Evolutionary conservation across 2,329 filamentous ascomycete genomes (phyloP).

Genomic region (Epichloe baconii): DNA sequence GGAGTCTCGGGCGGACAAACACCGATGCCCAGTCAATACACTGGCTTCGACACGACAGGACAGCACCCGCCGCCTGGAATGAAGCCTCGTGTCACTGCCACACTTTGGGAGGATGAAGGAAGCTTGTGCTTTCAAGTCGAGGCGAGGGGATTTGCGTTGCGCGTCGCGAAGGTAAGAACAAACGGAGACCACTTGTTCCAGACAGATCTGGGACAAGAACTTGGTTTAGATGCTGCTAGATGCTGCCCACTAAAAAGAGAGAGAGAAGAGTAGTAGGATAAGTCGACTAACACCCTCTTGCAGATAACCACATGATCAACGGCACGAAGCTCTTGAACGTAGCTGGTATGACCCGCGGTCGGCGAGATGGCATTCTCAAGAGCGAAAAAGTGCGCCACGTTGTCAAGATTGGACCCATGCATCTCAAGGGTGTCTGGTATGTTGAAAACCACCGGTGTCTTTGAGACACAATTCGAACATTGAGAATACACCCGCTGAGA

Average conservation of each 20-base stretch:
- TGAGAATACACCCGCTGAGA: constrained; percentile 11
- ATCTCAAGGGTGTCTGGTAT: constrained; percentile 93
- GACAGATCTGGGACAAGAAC: constrained; percentile 37
- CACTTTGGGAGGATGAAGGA: constrained; percentile 95
- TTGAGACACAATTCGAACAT: constrained; percentile 7
- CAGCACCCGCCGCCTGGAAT: constrained; percentile 86
- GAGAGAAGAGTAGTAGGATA: background rate
- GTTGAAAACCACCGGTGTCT: constrained; percentile 20
- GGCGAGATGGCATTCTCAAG: constrained; percentile 91
- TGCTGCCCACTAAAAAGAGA: too few species aligned
- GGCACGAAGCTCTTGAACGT: constrained; percentile 95
- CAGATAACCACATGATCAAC: constrained; percentile 99
- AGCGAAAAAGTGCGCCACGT: constrained; percentile 95
- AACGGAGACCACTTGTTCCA: constrained; percentile 21
- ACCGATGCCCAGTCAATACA: constrained; percentile 42
- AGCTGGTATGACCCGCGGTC: constrained; percentile 92
- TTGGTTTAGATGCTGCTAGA: too few species aligned
- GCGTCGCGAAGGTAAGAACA: constrained; percentile 62
- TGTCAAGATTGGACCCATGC: constrained; percentile 98
- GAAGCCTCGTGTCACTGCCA: constrained; percentile 93
- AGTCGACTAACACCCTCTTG: background rate
- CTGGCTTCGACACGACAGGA: constrained; percentile 67
- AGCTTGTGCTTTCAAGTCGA: constrained; percentile 97
- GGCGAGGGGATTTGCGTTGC: constrained; percentile 89
- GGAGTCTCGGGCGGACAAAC: constrained; percentile 35